Evolutionary conservation across 768 basidiomycete species (phyloP).

Genomic region (Austroboletus eburneus): DNA sequence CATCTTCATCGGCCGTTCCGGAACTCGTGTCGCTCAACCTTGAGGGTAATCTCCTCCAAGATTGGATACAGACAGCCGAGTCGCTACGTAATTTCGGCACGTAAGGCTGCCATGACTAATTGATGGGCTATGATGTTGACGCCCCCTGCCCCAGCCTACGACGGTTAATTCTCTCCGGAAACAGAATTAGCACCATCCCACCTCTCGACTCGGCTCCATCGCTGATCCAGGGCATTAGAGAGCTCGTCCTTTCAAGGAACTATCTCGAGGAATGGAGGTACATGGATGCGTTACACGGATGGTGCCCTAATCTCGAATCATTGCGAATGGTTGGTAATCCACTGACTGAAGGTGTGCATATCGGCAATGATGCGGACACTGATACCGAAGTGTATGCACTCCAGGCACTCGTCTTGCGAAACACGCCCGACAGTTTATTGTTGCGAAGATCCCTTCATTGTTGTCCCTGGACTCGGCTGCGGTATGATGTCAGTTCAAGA

Average conservation of each 20-base stretch:
- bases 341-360: slow-evolving; percentile 46
- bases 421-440: slow-evolving; percentile 53
- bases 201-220: slow-evolving; percentile 10
- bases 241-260: slow-evolving; percentile 65
- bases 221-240: slow-evolving; percentile 39
- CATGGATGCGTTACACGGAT: slow-evolving; percentile 59
- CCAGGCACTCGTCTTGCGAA: slow-evolving; percentile 36
- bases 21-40: slow-evolving; percentile 58
- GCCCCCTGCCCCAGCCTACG: slow-evolving; percentile 41
- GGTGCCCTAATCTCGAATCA: slow-evolving; percentile 65
- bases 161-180: slow-evolving; percentile 64
- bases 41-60: slow-evolving; percentile 57
- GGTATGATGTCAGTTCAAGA: slow-evolving; percentile 37
- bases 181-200: slow-evolving; percentile 51
- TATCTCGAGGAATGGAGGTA: slow-evolving; percentile 52
- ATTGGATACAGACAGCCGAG: slow-evolving; percentile 51
- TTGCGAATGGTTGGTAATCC: slow-evolving; percentile 64
- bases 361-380: neutral
- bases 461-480: slow-evolving; percentile 56
- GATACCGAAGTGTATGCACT: neutral
- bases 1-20: slow-evolving; percentile 12
- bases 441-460: slow-evolving; percentile 68
- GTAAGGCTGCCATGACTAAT: slow-evolving; percentile 31
- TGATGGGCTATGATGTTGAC: neutral
- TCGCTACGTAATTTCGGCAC: slow-evolving; percentile 41